phyloP scores from a whole-genome alignment of 768 basidiomycete genomes.

The Pulveroboletus sp. region DNA sequence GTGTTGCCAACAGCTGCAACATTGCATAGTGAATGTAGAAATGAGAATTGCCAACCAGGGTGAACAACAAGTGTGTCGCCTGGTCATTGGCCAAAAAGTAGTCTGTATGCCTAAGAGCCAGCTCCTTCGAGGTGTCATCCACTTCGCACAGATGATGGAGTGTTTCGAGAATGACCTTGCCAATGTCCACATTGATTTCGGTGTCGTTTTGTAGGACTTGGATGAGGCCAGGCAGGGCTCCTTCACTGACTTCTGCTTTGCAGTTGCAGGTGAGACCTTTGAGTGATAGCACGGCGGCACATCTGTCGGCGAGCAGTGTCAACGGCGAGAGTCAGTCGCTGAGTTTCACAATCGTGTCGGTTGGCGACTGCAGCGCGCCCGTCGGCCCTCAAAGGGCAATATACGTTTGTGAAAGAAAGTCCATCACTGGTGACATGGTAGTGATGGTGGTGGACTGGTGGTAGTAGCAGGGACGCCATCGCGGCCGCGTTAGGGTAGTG shows the following conservation, averaged over 20 bases:
- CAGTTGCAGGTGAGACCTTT: slow-evolving; percentile 92
- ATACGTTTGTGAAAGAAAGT: slow-evolving; percentile 84
- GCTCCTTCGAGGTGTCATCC: slow-evolving; percentile 54
- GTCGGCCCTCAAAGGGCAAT: slow-evolving; percentile 82
- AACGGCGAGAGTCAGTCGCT: slow-evolving; percentile 90
- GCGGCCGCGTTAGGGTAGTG: no score
- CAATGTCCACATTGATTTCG: slow-evolving; percentile 87
- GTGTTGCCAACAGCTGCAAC: slow-evolving; percentile 74
- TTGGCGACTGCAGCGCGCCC: slow-evolving; percentile 77
- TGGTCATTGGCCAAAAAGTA: slow-evolving; percentile 68
- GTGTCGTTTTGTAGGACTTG: slow-evolving; percentile 86
- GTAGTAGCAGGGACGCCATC: no score
- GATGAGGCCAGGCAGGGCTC: slow-evolving; percentile 73
- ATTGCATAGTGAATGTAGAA: slow-evolving; percentile 87
- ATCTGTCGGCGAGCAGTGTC: slow-evolving; percentile 84
- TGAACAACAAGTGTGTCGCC: slow-evolving; percentile 71
- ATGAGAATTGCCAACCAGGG: slow-evolving; percentile 67
- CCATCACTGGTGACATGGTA: no score
- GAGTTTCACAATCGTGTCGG: slow-evolving; percentile 84
- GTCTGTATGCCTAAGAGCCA: slow-evolving; percentile 86
- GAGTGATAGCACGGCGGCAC: slow-evolving; percentile 89
- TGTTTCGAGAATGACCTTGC: slow-evolving; percentile 90
- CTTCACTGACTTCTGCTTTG: slow-evolving; percentile 82
- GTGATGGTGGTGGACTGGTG: no score
- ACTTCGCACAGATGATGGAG: slow-evolving; percentile 81